These are phyloP conservation scores for Rhexocercosporidium sp. DNA, from an alignment of 2,329 filamentous ascomycete genomes.

Conservation along the genomic window DNA sequence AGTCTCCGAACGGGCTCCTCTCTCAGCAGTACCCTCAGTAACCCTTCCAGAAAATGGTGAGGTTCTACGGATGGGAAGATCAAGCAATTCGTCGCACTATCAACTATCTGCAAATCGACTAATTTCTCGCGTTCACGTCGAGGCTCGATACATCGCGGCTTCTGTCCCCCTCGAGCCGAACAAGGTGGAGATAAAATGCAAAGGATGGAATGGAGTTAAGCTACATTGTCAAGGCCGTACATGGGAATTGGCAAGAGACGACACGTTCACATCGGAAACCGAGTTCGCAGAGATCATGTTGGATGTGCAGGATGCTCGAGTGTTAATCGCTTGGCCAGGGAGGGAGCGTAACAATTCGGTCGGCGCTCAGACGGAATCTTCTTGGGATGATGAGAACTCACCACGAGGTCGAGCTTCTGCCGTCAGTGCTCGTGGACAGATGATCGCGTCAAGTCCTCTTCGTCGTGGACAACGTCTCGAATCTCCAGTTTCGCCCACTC, in stretches of 20 bases:
- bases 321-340: constrained; percentile 86
- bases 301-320: constrained; percentile 90
- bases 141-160: constrained; percentile 80
- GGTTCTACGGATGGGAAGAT: constrained; percentile 84
- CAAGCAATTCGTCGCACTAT: constrained; percentile 93
- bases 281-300: constrained; percentile 90
- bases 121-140: constrained; percentile 92
- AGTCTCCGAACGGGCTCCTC: constrained; percentile 76
- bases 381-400: constrained; percentile 64
- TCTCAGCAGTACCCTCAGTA: constrained; percentile 82
- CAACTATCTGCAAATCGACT: constrained; percentile 91
- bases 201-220: constrained; percentile 95
- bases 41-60: constrained; percentile 84
- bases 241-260: constrained; percentile 85
- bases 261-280: constrained; percentile 88
- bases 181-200: constrained; percentile 86
- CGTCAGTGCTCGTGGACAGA: constrained; percentile 37
- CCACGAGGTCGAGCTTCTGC: constrained; percentile 56
- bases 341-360: constrained; percentile 52
- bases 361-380: constrained; percentile 56
- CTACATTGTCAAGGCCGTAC: constrained; percentile 88
- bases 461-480: constrained; percentile 61
- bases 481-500: constrained; percentile 79
- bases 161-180: constrained; percentile 70
- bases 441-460: constrained; percentile 67